Conservation (phyloP, 140 eudicot genomes). For the Ambrosia hybrid region DNA sequence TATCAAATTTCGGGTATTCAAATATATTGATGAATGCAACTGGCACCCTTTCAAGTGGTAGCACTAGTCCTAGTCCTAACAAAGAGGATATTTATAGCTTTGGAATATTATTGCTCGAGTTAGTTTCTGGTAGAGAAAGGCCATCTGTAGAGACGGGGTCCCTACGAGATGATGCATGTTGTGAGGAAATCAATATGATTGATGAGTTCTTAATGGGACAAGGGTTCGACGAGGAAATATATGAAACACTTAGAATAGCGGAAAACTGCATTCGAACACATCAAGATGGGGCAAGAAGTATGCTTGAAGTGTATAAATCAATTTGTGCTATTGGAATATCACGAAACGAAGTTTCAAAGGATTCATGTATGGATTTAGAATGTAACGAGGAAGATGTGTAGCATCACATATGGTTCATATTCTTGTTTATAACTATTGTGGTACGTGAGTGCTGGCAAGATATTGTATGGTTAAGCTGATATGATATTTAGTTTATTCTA, state of each 20-base stretch:
- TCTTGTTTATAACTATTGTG: background rate
- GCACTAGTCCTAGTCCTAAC: conserved; percentile 39
- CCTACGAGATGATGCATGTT: background rate
- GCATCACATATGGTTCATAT: background rate
- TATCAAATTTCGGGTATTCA: conserved; percentile 50
- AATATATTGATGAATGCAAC: conserved; percentile 44
- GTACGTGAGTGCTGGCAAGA: background rate
- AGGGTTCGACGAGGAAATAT: conserved; percentile 21
- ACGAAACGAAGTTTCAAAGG: background rate
- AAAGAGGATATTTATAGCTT: conserved; percentile 58
- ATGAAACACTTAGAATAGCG: conserved; percentile 7
- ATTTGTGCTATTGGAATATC: conserved; percentile 1
- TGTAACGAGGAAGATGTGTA: background rate
- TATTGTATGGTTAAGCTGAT: background rate
- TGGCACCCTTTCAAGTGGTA: conserved; percentile 40
- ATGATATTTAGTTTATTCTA: background rate
- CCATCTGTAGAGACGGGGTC: background rate
- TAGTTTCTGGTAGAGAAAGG: conserved; percentile 32
- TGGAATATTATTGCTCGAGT: conserved; percentile 55
- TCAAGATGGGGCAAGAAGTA: conserved; percentile 1
- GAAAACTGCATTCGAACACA: conserved; percentile 6
- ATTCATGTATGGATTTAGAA: conserved; percentile 7
- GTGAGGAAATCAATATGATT: background rate
- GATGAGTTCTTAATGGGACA: conserved; percentile 7
- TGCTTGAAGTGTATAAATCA: conserved; percentile 25